A percentile compares a stretch with the other conserved stretches of the same genome.
Evolutionary conservation across 1,284 basidiomycete species (phyloP).

Genomic region (Mixia osmundae): DNA sequence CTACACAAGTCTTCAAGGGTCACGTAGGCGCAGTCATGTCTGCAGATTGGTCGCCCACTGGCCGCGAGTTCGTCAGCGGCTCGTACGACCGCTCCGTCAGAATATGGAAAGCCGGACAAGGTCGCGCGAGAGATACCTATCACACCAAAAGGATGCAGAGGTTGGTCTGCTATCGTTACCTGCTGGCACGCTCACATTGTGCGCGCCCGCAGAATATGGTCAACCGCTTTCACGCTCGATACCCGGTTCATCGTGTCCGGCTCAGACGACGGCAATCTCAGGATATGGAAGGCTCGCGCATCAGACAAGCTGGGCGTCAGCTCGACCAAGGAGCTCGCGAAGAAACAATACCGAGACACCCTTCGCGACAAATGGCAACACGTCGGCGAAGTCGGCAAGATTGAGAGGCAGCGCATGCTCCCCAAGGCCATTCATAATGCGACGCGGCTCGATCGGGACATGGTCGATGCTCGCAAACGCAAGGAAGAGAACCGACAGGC

Average conservation of each 20-base stretch:
- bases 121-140: conserved; percentile 69
- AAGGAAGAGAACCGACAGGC: conserved; percentile 74
- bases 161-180: conserved; percentile 24
- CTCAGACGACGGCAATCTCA: conserved; percentile 89
- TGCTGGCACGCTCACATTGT: conserved; percentile 23
- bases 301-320: conserved; percentile 79
- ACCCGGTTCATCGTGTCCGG: conserved; percentile 80
- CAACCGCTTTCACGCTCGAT: conserved; percentile 54
- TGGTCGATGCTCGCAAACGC: conserved; percentile 68
- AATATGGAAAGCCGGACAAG: conserved; percentile 74
- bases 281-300: conserved; percentile 88
- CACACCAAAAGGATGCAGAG: conserved; percentile 99
- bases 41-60: conserved; percentile 41
- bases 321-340: conserved; percentile 72
- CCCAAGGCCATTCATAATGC: conserved; percentile 80
- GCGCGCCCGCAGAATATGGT: conserved; percentile 18
- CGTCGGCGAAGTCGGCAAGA: conserved; percentile 54
- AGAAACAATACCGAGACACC: conserved; percentile 75
- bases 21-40: conserved; percentile 57
- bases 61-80: conserved; percentile 84
- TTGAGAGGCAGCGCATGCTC: conserved; percentile 60
- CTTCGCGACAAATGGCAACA: conserved; percentile 74
- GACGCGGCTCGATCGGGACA: conserved; percentile 64
- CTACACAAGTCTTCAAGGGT: conserved; percentile 87
- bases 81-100: conserved; percentile 88